Base-by-base conservation (phyloP, 805 yeast species). In the Wickerhamiella dianesei region DNA sequence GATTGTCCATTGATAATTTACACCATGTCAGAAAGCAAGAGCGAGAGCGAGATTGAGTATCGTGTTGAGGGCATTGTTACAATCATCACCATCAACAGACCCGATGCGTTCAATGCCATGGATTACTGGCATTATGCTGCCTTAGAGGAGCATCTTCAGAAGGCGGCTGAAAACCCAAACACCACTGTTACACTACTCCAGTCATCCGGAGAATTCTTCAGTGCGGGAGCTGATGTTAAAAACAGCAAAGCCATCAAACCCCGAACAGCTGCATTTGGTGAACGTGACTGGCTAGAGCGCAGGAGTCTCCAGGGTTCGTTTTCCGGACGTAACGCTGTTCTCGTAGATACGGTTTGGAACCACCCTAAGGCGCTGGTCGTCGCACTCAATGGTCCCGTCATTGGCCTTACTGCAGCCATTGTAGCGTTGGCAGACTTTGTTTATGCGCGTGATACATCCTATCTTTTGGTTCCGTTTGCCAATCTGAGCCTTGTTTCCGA, bases 341-440 rank as follows among this genome's bases (percentile, higher is more conserved):
- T 86, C 46, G 79, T 92, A 3, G 74, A 77, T 52, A 68, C 80
- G 36, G 76, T 83, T 59, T 74, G 76, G 52, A 74, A 77, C 56
- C 95, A 86, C 63, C 64, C 71, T 8, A 86, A 86, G 60, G 69
- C 84, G 6, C 65, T 86, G 35, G 78, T 78, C 21, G 75, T 76
- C 40, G 88, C 86, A 3, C 68, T 86, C 48, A 86, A 86, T 59
- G 96, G 96, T 0, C 95, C 96, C 0, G 94, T 77, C 3, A 73
- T 86, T 49, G 96, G 96, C 0, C 70, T 86, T 49, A 68, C 79
- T 29, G 77, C 88, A 2, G 86, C 87, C 0, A 62, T 86, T 45
- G 79, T 84, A 12, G 74, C 80, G n/a, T 65, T 82, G 46, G 77
- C 82, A 63, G 96, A 86, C 63, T 69, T 86, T 49, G 70, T 86